Evolutionary conservation across 345 rosid genomes (phyloP).

Genomic region (Pistacia atlantica): DNA sequence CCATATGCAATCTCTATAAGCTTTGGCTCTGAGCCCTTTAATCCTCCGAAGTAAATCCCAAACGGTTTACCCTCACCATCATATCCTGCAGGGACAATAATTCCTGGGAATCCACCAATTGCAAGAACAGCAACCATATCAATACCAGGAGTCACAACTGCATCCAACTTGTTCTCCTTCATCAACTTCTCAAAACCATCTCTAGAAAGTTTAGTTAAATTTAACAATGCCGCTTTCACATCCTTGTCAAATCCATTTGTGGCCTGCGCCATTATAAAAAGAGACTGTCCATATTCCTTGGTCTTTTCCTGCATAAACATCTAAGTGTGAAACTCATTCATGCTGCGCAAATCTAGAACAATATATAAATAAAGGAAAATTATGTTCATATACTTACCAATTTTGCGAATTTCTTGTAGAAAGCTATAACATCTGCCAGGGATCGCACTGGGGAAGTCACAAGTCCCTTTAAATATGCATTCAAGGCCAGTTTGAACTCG

Average conservation of each 20-base stretch:
- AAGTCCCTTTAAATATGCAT: constrained; percentile 28
- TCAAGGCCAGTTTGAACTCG: constrained; percentile 33
- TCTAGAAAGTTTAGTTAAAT: constrained; percentile 32
- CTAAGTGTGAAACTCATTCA: background rate
- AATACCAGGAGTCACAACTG: constrained; percentile 42
- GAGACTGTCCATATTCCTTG: constrained; percentile 46
- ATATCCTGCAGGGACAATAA: constrained; percentile 67
- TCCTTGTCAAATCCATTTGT: constrained; percentile 38
- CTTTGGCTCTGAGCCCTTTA: constrained; percentile 63
- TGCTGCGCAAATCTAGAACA: background rate
- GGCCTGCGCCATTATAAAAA: constrained; percentile 41
- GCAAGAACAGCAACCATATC: constrained; percentile 41
- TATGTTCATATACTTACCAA: constrained; percentile 16
- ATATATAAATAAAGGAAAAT: background rate
- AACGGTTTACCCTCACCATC: constrained; percentile 51
- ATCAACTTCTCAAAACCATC: constrained; percentile 63
- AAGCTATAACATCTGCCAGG: constrained; percentile 33
- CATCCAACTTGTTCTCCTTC: constrained; percentile 51
- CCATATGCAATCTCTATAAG: constrained; percentile 72
- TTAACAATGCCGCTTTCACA: constrained; percentile 34
- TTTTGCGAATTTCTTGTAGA: constrained; percentile 29
- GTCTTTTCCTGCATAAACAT: constrained; percentile 46
- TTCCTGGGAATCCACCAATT: constrained; percentile 72
- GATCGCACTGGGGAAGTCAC: constrained; percentile 33
- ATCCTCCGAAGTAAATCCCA: constrained; percentile 65